Evolutionary conservation across 805 yeast species (phyloP).

Genomic region (Hanseniaspora opuntiae): DNA sequence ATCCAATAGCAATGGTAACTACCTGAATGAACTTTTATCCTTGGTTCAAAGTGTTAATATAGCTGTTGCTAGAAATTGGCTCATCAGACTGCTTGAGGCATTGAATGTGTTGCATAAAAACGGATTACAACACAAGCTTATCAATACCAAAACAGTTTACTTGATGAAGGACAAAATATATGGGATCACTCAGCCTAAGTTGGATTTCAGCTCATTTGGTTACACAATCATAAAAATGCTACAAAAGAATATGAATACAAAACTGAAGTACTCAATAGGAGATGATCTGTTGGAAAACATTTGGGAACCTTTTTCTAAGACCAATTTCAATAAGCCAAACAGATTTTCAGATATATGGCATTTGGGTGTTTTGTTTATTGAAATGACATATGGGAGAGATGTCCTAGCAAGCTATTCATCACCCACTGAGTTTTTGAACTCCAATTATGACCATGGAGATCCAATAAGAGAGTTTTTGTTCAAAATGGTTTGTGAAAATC

Average conservation of each 20-base stretch:
- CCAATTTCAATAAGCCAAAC: slow-evolving; percentile 36
- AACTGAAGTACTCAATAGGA: slow-evolving; percentile 14
- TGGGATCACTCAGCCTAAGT: slow-evolving; percentile 44
- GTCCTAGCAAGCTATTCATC: slow-evolving; percentile 40
- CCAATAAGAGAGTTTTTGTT: slow-evolving; percentile 53
- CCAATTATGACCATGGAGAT: slow-evolving; percentile 33
- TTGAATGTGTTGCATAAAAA: slow-evolving; percentile 70
- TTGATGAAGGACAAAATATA: slow-evolving; percentile 38
- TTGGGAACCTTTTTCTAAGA: slow-evolving; percentile 63
- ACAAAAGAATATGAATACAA: slow-evolving; percentile 27
- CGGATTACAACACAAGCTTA: slow-evolving; percentile 64
- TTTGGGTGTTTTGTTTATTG: slow-evolving; percentile 63
- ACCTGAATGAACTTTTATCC: slow-evolving; percentile 50
- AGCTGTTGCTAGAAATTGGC: slow-evolving; percentile 75
- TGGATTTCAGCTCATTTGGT: slow-evolving; percentile 49
- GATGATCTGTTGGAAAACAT: slow-evolving; percentile 30
- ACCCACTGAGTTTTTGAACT: slow-evolving; percentile 49
- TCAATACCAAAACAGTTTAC: slow-evolving; percentile 48
- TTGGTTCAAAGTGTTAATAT: slow-evolving; percentile 56
- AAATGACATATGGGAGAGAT: slow-evolving; percentile 49
- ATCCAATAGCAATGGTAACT: slow-evolving; percentile 37
- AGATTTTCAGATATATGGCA: slow-evolving; percentile 90
- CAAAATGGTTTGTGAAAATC: slow-evolving; percentile 49
- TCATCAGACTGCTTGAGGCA: slow-evolving; percentile 73
- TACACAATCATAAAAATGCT: slow-evolving; percentile 33